Base-by-base conservation (phyloP, 305 asterid species). In the Fraxinus angustifolia region DNA sequence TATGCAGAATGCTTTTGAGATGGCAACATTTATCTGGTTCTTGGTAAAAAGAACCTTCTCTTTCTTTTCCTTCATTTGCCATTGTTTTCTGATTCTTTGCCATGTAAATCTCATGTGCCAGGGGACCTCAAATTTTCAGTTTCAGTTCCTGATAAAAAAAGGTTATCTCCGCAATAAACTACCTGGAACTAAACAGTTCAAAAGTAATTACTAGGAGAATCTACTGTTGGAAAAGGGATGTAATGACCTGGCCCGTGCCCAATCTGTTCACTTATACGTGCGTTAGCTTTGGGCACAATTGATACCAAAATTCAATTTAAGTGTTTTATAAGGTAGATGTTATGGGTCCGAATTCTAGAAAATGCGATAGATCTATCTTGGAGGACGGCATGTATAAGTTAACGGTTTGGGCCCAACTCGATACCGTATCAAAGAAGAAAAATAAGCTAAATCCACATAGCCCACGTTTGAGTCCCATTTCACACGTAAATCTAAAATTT, bases 1-100 rank as follows among this genome's bases (percentile, higher is more conserved):
- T 56, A n/a, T 87, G 88, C 95, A 95, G 97, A 95, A 93, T 86
- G 96, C 98, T 83, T 95, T 95, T 82, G 98, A 95, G 91, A 92
- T 95, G 99, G 98, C 97, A 53, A 92, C 98, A 4, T 95, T 93
- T 82, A 86, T 92, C 81, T 95, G 99, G 98, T 92, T 95, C 82
- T 78, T 91, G 97, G 99, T 95, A 89, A 84, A 93, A 62, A 72
- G 36, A 35, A 14, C 4, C 58, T 12, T 68, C 36, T 74, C 70
- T 35, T 78, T 36, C 77, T 38, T n/a, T 77, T 42, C 78, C 42
- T 67, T 67, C 48, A 60, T 73, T 70, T 73, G 45, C 75, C 28
- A 2, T 82, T 53, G 74, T 81, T 71, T 67, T 31, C 48, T 40
- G 31, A 23, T 12, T 81, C 45, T 67, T 17, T 65, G 26, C 33